Conservation (phyloP, 192 early-diverging fungal genomes). For the Chytriomyces sp. region DNA sequence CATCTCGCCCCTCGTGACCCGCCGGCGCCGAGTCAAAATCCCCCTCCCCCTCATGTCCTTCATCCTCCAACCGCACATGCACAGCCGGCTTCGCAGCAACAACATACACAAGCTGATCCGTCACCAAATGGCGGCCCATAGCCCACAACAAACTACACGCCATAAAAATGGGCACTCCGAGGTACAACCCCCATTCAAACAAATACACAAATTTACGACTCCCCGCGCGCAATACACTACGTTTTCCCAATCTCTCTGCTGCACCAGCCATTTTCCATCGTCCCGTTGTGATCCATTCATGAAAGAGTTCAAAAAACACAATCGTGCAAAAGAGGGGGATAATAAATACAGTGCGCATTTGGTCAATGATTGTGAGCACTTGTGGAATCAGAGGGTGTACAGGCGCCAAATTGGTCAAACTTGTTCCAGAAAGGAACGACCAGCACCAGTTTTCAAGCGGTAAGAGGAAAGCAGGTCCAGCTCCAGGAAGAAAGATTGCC, state of each 20-base stretch:
- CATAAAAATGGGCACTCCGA: neutral
- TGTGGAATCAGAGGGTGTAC: conserved; percentile 36
- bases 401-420: neutral
- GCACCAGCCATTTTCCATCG: conserved; percentile 29
- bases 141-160: conserved; percentile 8
- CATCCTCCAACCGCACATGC: neutral
- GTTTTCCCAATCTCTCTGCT: neutral
- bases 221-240: neutral
- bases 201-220: neutral
- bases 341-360: conserved; percentile 11
- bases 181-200: neutral
- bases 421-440: conserved; percentile 22
- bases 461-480: conserved; percentile 40
- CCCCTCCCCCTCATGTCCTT: neutral
- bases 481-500: neutral
- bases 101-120: conserved; percentile 34
- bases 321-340: conserved; percentile 27
- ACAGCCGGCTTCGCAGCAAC: conserved; percentile 44
- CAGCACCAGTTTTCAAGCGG: conserved; percentile 13
- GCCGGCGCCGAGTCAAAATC: neutral
- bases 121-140: conserved; percentile 33
- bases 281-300: conserved; percentile 35
- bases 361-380: conserved; percentile 12
- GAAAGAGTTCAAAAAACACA: conserved; percentile 37
- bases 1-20: too few species aligned